phyloP scores from a whole-genome alignment of 2,329 filamentous ascomycete species.

The Epichloe sylvatica region DNA sequence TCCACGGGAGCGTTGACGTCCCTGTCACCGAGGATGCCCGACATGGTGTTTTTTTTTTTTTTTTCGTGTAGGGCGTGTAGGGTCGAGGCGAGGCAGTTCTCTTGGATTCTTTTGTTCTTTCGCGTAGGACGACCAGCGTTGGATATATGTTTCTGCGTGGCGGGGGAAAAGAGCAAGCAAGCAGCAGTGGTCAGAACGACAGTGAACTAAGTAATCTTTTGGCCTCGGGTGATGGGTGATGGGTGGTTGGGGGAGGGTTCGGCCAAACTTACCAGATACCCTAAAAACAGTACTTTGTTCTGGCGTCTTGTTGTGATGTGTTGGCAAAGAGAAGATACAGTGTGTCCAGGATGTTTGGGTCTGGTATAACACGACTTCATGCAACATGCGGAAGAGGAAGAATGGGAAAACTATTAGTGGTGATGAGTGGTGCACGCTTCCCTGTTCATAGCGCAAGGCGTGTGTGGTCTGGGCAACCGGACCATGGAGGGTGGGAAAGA shows the following conservation, averaged over 20 bases:
- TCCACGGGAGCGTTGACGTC: slow-evolving; percentile 46
- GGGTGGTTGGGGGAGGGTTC: no score
- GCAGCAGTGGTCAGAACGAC: not conserved
- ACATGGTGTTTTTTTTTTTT: slow-evolving; percentile 32
- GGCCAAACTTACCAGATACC: not conserved
- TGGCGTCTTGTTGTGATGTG: not conserved
- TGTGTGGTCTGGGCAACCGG: not conserved
- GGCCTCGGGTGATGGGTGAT: no score
- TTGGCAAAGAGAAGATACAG: not conserved
- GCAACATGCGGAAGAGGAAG: not conserved
- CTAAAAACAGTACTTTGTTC: no score
- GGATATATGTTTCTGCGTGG: slow-evolving; percentile 3
- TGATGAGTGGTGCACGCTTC: not conserved
- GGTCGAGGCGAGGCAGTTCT: not conserved
- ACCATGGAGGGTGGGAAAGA: slow-evolving; percentile 10
- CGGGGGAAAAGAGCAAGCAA: no score
- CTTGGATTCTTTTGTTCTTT: not conserved
- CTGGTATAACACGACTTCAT: not conserved
- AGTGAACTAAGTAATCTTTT: not conserved
- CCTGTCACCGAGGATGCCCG: slow-evolving; percentile 47
- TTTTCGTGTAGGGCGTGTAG: not conserved
- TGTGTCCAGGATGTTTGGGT: not conserved
- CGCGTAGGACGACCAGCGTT: not conserved
- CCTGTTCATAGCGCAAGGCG: not conserved
- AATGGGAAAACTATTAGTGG: not conserved